These are phyloP conservation scores for Aspergillus neoniger DNA, from an alignment of 2,329 filamentous ascomycete species.

Conservation along the genomic window DNA sequence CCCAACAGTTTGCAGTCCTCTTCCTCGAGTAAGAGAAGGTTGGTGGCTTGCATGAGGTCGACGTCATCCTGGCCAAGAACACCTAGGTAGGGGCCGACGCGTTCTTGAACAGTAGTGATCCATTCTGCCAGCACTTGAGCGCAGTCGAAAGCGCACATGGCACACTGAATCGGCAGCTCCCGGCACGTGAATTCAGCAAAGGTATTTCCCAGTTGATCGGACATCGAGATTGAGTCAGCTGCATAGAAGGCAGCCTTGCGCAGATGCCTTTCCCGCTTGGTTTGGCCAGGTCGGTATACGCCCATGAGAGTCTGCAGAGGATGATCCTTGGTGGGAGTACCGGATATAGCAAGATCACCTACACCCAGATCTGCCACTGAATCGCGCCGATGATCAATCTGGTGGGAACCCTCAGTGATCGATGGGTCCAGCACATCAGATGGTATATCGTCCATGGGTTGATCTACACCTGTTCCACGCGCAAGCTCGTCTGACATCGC, in stretches of 20 bases:
- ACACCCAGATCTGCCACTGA: constrained; percentile 41
- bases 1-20: constrained; percentile 83
- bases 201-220: constrained; percentile 80
- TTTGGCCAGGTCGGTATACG: constrained; percentile 44
- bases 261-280: constrained; percentile 80
- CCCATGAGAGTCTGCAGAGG: constrained; percentile 31
- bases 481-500: constrained; percentile 86
- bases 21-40: constrained; percentile 85
- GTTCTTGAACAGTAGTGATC: constrained; percentile 89
- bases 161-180: constrained; percentile 85
- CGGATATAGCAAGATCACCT: constrained; percentile 39
- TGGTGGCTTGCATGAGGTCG: constrained; percentile 77
- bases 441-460: constrained; percentile 61
- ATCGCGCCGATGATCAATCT: constrained; percentile 32
- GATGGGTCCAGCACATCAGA: constrained; percentile 35
- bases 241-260: constrained; percentile 96
- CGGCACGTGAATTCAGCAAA: constrained; percentile 81
- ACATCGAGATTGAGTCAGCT: constrained; percentile 85
- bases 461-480: constrained; percentile 71
- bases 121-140: constrained; percentile 92
- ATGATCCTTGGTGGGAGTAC: constrained; percentile 39
- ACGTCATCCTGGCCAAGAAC: constrained; percentile 81
- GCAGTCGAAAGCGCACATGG: constrained; percentile 91
- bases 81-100: constrained; percentile 85
- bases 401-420: constrained; percentile 22